Evolutionary conservation across 1,284 basidiomycete genomes (phyloP), one percentile per base, ranked within the genome.

Genomic region (Sanghuangporus weigelae): DNA sequence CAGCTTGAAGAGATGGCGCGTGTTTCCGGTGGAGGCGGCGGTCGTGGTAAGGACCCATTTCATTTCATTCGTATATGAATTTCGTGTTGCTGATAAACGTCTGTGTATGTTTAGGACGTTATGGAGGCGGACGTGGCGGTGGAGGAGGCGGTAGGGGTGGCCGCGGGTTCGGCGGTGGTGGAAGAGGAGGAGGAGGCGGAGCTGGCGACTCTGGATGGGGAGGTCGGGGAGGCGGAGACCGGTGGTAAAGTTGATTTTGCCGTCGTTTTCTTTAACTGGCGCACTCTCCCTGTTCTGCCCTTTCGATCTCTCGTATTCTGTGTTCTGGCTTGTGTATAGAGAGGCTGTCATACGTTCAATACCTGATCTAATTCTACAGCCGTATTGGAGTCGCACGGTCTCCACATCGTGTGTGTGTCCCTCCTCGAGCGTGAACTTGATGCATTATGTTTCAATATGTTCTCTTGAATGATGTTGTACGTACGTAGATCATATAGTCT

Each of bases 1-100:
- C 93, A 96, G 74, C 81, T 99, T 2, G 91, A 95, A 74, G 93
- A 98, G 78, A 97, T 99, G 94, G 84, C 84, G 2, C 87, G 87
- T 79, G 96, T 89, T 74, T 86, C 92, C 63, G 90, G 92, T 54
- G 84, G 90, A 39, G 85, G 87, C 42, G 85, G 89, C 57, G 85
- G 89, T 67, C 82, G 92, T 72, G 83, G 90, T 90, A 69, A 64
- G 83, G 26, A 74, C n/a, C 11, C 14, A 57, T n/a, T 42, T 53
- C 35, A 31, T 26, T 11, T 5, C 2, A 21, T 23, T 54, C 14
- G 16, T 3, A 26, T 12, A 35, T 14, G 12, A 6, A n/a, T 31
- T 54, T 31, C 35, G 16, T 7, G 14, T 38, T 54, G 53, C 5
- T 64, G 63, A 53, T 16, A 66, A 64, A 4, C 26, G 26, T 31